Evolutionary conservation across 306 rosid species (phyloP), one percentile per base, ranked within the genome.

Genomic region (Corylus americana): DNA sequence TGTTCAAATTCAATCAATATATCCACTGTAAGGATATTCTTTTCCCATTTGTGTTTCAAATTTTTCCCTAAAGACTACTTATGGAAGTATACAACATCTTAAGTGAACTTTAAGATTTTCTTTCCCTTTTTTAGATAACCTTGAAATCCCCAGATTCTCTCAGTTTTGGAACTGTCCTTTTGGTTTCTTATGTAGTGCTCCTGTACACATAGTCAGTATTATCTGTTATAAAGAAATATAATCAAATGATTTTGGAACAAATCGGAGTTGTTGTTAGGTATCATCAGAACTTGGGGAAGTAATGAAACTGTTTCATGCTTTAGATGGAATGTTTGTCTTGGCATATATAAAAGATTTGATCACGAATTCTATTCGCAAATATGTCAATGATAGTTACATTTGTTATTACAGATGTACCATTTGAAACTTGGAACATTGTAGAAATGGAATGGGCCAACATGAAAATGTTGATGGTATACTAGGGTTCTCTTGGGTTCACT

Each of bases 1-100:
- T 86, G 98, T 94, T 77, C 98, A 94, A 93, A 94, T 94, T 89
- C 97, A 94, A 77, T 92, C 98, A 74, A 94, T 94, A 79, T 94
- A 94, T 86, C 97, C 97, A 55, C 70, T 94, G 98, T 94, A 91
- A 88, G 80, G 69, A 14, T 76, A 48, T 80, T 63, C 73, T 80
- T 20, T 27, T 5, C 75, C 62, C 70, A 57, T 82, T 49, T 80
- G 11, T 70, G 55, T 25, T 47, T 70, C 11, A 12, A 9, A 47
- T 13, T 27, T 69, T 47, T 25, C 54, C 42, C n/a, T 49, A 17
- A 37, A 67, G 31, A 49, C 18, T 72, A 66, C 70, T 70, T 55
- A 11, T 51, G 22, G 53, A 47, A 62, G 49, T 67, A 13, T 39
- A 39, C 14, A 18, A 5, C 71, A 67, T 37, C 50, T 39, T 67